These are phyloP conservation scores for Arachnomyces sp. DNA, from an alignment of 2,329 filamentous ascomycete genomes.

Conservation along the genomic window DNA sequence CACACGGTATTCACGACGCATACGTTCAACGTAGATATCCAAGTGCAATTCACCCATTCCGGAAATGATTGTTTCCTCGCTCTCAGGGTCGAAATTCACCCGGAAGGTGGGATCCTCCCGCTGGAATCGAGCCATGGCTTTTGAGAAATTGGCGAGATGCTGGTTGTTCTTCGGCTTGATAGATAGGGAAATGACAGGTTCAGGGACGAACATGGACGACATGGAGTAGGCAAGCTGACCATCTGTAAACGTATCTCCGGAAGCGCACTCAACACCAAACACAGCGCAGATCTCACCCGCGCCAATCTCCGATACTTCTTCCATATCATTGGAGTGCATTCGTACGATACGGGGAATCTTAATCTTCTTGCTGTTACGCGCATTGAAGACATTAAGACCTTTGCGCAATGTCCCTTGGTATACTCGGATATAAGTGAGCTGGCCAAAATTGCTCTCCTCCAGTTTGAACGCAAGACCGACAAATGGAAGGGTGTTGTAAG, in stretches of 20 bases:
- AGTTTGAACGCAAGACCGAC: conserved; percentile 97
- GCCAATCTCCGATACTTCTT: conserved; percentile 85
- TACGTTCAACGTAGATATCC: conserved; percentile 94
- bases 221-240: conserved; percentile 87
- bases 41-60: conserved; percentile 97
- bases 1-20: conserved; percentile 92
- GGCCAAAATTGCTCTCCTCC: conserved; percentile 96
- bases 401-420: conserved; percentile 91
- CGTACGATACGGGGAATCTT: conserved; percentile 95
- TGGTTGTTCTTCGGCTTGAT: conserved; percentile 93
- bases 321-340: conserved; percentile 99
- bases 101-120: conserved; percentile 97
- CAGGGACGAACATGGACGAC: conserved; percentile 94
- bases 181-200: conserved; percentile 94
- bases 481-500: conserved; percentile 89
- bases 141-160: conserved; percentile 89
- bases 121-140: conserved; percentile 98
- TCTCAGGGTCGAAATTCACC: conserved; percentile 84
- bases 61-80: conserved; percentile 93
- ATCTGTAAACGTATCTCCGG: conserved; percentile 96
- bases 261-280: conserved; percentile 95
- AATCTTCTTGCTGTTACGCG: conserved; percentile 88
- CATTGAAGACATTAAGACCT: conserved; percentile 86
- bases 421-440: conserved; percentile 95
- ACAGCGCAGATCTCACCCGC: conserved; percentile 98